These are phyloP conservation scores for Thecaphora frezii DNA, from an alignment of 1,284 basidiomycete species.

Conservation along the genomic window DNA sequence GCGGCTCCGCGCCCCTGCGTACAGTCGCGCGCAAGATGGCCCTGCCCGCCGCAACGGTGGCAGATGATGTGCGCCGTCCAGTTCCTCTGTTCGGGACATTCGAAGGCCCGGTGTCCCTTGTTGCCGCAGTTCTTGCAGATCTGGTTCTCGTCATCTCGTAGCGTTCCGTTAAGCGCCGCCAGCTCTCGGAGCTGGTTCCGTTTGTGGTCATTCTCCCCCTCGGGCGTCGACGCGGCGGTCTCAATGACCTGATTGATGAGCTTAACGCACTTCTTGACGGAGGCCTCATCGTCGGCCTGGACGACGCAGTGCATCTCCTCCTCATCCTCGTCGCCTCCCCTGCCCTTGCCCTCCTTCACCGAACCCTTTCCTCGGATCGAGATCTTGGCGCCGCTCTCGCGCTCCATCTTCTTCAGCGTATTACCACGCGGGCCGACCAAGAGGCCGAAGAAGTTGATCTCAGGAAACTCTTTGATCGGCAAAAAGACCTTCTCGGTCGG, in stretches of 20 bases:
- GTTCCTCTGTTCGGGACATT: conserved; percentile 56
- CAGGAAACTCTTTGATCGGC: conserved; percentile 98
- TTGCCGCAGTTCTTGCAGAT: conserved; percentile 97
- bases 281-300: conserved; percentile 86
- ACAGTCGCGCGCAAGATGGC: conserved; percentile 57
- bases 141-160: conserved; percentile 99
- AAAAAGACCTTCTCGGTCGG: conserved; percentile 90
- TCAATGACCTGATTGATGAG: conserved; percentile 98
- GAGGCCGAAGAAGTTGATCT: conserved; percentile 99
- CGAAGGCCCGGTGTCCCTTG: conserved; percentile 66
- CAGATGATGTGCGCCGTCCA: conserved; percentile 56
- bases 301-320: conserved; percentile 99
- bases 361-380: conserved; percentile 96
- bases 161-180: conserved; percentile 94
- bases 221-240: conserved; percentile 96
- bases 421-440: conserved; percentile 98
- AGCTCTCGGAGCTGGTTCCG: conserved; percentile 97
- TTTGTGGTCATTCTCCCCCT: conserved; percentile 99
- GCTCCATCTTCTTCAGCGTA: conserved; percentile 98
- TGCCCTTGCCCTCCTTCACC: conserved; percentile 96
- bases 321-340: conserved; percentile 87
- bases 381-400: conserved; percentile 96
- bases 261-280: conserved; percentile 84
- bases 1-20: conserved; percentile 64
- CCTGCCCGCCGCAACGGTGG: conserved; percentile 55